phyloP scores from a whole-genome alignment of 106 monocot species.

The Platanthera zijinensis region DNA sequence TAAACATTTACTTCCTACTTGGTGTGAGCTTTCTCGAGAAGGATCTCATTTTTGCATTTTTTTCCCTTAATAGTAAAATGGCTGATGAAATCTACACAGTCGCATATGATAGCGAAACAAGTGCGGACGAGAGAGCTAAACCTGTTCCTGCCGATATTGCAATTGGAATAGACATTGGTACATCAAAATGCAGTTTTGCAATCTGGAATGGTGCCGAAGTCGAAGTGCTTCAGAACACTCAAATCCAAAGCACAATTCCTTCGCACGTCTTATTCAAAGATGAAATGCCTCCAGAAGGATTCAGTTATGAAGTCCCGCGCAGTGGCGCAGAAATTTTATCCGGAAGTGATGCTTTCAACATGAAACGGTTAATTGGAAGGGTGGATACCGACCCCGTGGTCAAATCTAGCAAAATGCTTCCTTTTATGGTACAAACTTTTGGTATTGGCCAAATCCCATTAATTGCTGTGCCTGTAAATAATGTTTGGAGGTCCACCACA shows the following conservation, averaged over 20 bases:
- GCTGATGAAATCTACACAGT: constrained; percentile 59
- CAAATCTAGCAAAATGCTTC: constrained; percentile 63
- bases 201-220: constrained; percentile 63
- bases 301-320: constrained; percentile 34
- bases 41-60: background rate
- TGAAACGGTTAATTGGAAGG: constrained; percentile 70
- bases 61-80: constrained; percentile 16
- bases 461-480: constrained; percentile 67
- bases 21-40: background rate
- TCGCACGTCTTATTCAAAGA: constrained; percentile 67
- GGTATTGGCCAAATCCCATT: constrained; percentile 69
- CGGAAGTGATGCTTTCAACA: constrained; percentile 65
- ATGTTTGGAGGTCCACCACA: constrained; percentile 67
- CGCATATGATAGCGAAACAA: constrained; percentile 64
- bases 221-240: constrained; percentile 58
- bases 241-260: constrained; percentile 48
- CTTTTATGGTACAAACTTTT: constrained; percentile 73
- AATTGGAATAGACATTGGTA: constrained; percentile 73
- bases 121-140: constrained; percentile 34
- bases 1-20: background rate
- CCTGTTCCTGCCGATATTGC: constrained; percentile 37
- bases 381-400: constrained; percentile 67
- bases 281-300: constrained; percentile 42
- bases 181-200: constrained; percentile 75
- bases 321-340: constrained; percentile 60